These are phyloP conservation scores for Fusarium sp. DNA, from an alignment of 2,329 filamentous ascomycete species.

Conservation along the genomic window DNA sequence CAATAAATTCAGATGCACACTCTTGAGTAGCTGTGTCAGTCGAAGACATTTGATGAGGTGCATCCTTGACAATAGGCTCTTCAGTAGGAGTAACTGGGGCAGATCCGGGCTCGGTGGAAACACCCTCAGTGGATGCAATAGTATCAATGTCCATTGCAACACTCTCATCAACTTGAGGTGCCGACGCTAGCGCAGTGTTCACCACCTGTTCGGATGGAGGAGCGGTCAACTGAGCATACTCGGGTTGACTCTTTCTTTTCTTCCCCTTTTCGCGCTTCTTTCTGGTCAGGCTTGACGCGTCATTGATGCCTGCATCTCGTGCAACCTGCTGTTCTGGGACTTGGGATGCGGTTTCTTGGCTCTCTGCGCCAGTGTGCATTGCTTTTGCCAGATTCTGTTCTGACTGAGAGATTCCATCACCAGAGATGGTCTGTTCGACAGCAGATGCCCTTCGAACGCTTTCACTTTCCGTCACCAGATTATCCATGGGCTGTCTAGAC, in stretches of 20 bases:
- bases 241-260: slow-evolving; percentile 24
- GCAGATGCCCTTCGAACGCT: not conserved
- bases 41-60: not conserved
- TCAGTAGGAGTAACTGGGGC: not conserved
- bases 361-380: too few species aligned
- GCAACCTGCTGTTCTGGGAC: too few species aligned
- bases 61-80: not conserved
- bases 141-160: not conserved
- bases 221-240: not conserved
- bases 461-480: not conserved
- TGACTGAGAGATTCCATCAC: too few species aligned
- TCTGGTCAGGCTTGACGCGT: slow-evolving; percentile 35
- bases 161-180: not conserved
- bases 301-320: too few species aligned
- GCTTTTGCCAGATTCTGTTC: too few species aligned
- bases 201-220: not conserved
- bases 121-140: not conserved
- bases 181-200: not conserved
- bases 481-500: not conserved
- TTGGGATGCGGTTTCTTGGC: too few species aligned
- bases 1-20: not conserved
- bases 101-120: not conserved
- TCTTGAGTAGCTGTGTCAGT: not conserved
- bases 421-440: not conserved
- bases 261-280: slow-evolving; percentile 46